Conservation (phyloP, 257 asterid genomes). For the Solanum ahanhuiri region DNA sequence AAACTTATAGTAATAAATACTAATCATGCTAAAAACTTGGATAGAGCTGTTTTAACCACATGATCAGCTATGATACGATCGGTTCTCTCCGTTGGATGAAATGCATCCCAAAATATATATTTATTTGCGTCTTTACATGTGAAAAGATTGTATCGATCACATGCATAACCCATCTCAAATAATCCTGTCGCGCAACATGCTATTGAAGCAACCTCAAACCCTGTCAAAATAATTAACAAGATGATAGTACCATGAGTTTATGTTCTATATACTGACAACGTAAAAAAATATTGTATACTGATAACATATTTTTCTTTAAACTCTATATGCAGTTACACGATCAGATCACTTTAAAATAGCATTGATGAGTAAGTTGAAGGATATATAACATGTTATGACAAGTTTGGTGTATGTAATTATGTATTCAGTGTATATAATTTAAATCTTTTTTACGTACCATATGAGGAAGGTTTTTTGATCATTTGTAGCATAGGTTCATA, state of each 20-base stretch:
- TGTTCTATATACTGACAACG: not conserved
- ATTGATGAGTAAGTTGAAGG: not conserved
- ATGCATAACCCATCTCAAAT: constrained; percentile 71
- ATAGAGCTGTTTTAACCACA: constrained; percentile 32
- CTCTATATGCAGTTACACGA: no score
- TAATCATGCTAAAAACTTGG: constrained; percentile 17
- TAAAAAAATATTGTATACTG: not conserved
- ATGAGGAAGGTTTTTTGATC: constrained; percentile 35
- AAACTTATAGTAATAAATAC: not conserved
- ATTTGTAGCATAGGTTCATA: constrained; percentile 32
- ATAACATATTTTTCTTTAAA: no score
- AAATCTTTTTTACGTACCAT: constrained; percentile 27
- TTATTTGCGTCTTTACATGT: constrained; percentile 64
- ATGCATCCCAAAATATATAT: constrained; percentile 85
- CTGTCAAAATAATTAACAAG: constrained; percentile 19
- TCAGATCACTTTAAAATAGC: not conserved
- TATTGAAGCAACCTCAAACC: constrained; percentile 36
- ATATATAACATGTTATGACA: not conserved
- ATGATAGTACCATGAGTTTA: not conserved
- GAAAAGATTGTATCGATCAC: constrained; percentile 36
- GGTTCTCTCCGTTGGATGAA: constrained; percentile 75
- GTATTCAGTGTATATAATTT: not conserved
- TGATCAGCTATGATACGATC: constrained; percentile 37
- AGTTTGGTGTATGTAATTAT: not conserved
- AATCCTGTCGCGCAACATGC: constrained; percentile 88